Evolutionary conservation across 768 basidiomycete genomes (phyloP), one percentile per base, ranked within the genome.

Genomic region (Mycena albidolilacea): DNA sequence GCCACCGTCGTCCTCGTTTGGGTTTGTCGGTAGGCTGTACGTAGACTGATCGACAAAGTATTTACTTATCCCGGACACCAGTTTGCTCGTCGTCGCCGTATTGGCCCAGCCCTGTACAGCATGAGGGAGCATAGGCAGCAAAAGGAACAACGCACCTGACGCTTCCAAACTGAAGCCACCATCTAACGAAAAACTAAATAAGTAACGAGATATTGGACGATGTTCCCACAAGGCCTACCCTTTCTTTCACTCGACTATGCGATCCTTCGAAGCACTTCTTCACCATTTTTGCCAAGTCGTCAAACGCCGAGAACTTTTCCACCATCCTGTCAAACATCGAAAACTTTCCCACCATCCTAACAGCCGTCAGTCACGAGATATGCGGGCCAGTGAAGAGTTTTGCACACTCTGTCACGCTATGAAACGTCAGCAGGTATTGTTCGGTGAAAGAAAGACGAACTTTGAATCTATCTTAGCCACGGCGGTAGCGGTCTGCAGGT

Each of bases 281-380:
- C 14, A 48, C 46, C 46, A 48, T 48, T 12, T 48, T 48, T 48
- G 15, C 7, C 46, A 48, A 48, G 12, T 48, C 46, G 46, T 48
- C 46, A 17, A 48, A 48, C 23, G 23, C 23, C 23, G 23, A 23
- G 23, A 23, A 23, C 23, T 23, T 23, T 23, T 23, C 23, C 23
- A 23, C 23, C 23, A 23, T 23, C 46, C 46, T 48, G 46, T 48
- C 46, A 17, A 48, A 48, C 46, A 48, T 48, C 46, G 46, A 48
- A 48, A 48, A 48, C 46, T 48, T 48, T 48, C 46, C 46, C 46
- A 48, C 46, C 46, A 48, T 48, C 46, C 46, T 48, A 48, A 48
- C 46, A 48, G 46, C 46, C 6, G 46, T 48, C 46, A 48, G 46
- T 19, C 46, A 48, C 46, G 46, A 48, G 46, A 48, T 7, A 48